phyloP scores from a whole-genome alignment of 768 basidiomycete genomes.

The Leccinellum luteum region DNA sequence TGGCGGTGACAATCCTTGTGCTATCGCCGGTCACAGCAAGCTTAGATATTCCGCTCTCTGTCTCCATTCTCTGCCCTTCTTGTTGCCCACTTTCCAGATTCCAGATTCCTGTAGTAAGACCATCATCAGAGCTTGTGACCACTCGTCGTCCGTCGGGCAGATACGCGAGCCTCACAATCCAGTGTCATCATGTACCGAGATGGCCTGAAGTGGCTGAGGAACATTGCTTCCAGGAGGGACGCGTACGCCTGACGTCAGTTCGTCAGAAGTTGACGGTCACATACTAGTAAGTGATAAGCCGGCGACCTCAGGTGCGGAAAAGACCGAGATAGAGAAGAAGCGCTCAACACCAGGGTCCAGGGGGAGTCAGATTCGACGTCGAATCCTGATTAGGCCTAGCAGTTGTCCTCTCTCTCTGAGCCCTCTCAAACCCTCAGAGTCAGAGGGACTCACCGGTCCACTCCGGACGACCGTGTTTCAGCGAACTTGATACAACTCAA shows the following conservation, averaged over 20 bases:
- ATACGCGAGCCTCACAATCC: neutral
- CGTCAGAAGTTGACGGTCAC: too few relatives aligned
- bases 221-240: too few relatives aligned
- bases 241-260: too few relatives aligned
- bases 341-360: neutral
- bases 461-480: too few relatives aligned
- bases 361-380: too few relatives aligned
- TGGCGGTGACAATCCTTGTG: neutral
- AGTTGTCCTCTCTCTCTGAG: too few relatives aligned
- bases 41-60: neutral
- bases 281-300: too few relatives aligned
- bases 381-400: too few relatives aligned
- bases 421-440: too few relatives aligned
- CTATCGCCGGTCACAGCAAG: constrained; percentile 4
- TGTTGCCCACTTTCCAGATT: constrained; percentile 6
- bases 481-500: too few relatives aligned
- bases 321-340: neutral
- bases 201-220: neutral
- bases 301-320: too few relatives aligned
- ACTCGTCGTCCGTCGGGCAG: constrained; percentile 7
- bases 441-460: too few relatives aligned
- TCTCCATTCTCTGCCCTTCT: neutral
- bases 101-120: neutral
- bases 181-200: neutral
- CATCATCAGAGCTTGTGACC: neutral